Evolutionary conservation across 2,329 filamentous ascomycete species (phyloP).

Genomic region (Lachnum nothofagi): DNA sequence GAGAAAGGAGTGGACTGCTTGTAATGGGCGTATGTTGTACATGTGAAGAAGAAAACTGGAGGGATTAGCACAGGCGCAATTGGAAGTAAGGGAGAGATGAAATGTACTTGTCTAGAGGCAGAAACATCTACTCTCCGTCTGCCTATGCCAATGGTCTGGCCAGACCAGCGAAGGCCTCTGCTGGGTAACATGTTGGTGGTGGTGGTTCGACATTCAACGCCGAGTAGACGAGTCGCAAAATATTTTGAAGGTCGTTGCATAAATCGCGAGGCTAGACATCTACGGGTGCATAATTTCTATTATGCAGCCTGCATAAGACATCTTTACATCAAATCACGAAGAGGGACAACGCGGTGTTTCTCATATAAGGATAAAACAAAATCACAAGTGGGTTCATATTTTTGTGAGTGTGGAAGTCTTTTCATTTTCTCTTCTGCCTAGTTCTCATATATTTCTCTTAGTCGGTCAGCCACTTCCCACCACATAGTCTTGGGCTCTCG

Average conservation of each 20-base stretch:
- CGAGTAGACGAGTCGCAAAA: constrained; percentile 25
- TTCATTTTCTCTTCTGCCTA: too few relatives aligned
- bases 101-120: constrained; percentile 32
- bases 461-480: too few relatives aligned
- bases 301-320: too few relatives aligned
- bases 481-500: too few relatives aligned
- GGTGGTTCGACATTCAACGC: constrained; percentile 8
- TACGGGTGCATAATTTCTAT: too few relatives aligned
- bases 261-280: background rate
- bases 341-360: too few relatives aligned
- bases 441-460: too few relatives aligned
- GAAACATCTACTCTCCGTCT: constrained; percentile 34
- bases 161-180: constrained; percentile 46
- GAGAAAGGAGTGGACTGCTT: constrained; percentile 26
- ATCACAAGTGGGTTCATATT: too few relatives aligned
- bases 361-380: too few relatives aligned
- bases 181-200: constrained; percentile 50
- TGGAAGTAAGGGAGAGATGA: background rate
- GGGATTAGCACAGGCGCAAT: constrained; percentile 17
- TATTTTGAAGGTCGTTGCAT: constrained; percentile 22
- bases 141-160: constrained; percentile 37
- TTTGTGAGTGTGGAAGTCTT: too few relatives aligned
- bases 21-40: constrained; percentile 23
- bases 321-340: too few relatives aligned
- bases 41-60: constrained; percentile 31